Percentiles rank a stretch among this genome's conserved stretches.
phyloP scores from a whole-genome alignment of 768 basidiomycete genomes.

The Suillus occidentalis region DNA sequence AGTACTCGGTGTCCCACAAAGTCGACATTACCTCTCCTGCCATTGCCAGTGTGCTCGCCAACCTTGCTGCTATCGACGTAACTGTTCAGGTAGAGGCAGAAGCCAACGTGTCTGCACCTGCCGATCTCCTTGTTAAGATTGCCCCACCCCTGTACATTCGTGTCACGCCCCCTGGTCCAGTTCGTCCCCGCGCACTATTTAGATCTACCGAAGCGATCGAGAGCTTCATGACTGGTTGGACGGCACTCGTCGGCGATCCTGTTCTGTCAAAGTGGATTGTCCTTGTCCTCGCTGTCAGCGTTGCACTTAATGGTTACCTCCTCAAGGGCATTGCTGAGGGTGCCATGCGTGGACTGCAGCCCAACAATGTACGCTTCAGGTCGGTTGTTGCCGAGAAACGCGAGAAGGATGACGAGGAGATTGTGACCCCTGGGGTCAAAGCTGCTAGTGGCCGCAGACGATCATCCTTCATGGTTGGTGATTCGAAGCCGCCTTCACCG shows the following conservation, averaged over 20 bases:
- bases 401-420: constrained; percentile 23
- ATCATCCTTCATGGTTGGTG: constrained; percentile 28
- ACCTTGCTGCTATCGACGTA: constrained; percentile 44
- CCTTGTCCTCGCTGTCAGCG: constrained; percentile 77
- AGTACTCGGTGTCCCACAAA: constrained; percentile 38
- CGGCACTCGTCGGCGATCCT: constrained; percentile 89
- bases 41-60: constrained; percentile 56
- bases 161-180: constrained; percentile 37
- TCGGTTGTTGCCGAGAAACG: constrained; percentile 24
- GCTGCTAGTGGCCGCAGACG: constrained; percentile 14
- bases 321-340: constrained; percentile 82
- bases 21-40: constrained; percentile 71
- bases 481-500: constrained; percentile 8
- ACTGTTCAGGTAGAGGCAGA: constrained; percentile 6
- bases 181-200: constrained; percentile 32
- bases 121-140: constrained; percentile 58
- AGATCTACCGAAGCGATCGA: constrained; percentile 62
- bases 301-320: constrained; percentile 90
- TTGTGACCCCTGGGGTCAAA: constrained; percentile 17
- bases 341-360: constrained; percentile 33
- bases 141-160: constrained; percentile 59
- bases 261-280: constrained; percentile 96
- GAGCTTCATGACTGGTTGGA: constrained; percentile 89
- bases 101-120: constrained; percentile 19
- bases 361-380: constrained; percentile 29